Base-by-base conservation (phyloP, 441 rosid genomes). In the Pelargonium citronellum region DNA sequence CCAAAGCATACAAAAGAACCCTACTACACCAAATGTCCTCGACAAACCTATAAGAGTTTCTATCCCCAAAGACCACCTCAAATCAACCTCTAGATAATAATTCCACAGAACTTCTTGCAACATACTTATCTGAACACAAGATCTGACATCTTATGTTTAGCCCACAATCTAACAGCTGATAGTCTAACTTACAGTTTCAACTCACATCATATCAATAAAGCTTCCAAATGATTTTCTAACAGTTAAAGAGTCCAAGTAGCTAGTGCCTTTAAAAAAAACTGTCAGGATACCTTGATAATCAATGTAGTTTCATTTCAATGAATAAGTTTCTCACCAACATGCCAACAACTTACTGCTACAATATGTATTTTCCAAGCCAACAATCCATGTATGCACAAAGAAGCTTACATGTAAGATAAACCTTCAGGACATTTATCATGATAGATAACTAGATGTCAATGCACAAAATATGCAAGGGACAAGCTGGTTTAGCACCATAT, bases 171-270 rank as follows among this genome's bases (percentile, higher is more conserved):
- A 49, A 49, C n/a, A 16, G 19, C 11, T 51, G 19, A 51, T 51
- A 51, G 19, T 16, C 58, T 51, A 51, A 51, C 58, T 51, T n/a
- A 16, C 58, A 13, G 7, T n/a, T 3, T n/a, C 17, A 13, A 49
- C 57, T 12, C 13, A 11, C 57, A 49, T 49, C 16, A 13, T 49
- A 51, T n/a, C 7, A 7, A 51, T 51, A 13, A 51, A 51, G 58
- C 58, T 51, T 51, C 19, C 58, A n/a, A 51, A 51, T 51, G 58
- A 51, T n/a, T n/a, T 51, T 51, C 58, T 1, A 51, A 51, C 58
- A 51, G 16, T 51, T 51, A 3, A 3, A 51, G 37, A n/a, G 7
- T 4, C 58, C 13, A 3, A 51, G 17, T 12, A 49, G 16, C 15
- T 13, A 12, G 57, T 49, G 57, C 57, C 57, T 49, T 49, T 13